Percentiles rank a stretch among this genome's conserved stretches.
These are phyloP conservation scores for Populus tomentosa DNA, from an alignment of 441 rosid species.

Conservation along the genomic window DNA sequence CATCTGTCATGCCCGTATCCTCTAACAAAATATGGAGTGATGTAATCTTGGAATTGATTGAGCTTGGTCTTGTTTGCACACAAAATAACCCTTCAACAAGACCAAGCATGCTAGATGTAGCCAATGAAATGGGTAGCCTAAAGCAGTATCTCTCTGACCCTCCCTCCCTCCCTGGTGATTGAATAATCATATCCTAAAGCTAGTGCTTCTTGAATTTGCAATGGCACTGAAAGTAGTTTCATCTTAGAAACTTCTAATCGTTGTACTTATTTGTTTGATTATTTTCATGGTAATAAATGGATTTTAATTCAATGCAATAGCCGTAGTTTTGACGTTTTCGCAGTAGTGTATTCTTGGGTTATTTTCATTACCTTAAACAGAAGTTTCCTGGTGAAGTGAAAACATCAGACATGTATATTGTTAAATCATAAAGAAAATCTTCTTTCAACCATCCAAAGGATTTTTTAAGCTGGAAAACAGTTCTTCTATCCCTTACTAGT, in stretches of 20 bases:
- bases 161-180: constrained; percentile 30
- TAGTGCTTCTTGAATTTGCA: constrained; percentile 14
- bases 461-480: neutral
- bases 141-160: constrained; percentile 56
- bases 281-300: neutral
- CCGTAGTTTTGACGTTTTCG: neutral
- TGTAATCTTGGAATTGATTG: constrained; percentile 62
- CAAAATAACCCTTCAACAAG: constrained; percentile 64
- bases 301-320: neutral
- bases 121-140: constrained; percentile 61
- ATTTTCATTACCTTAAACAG: neutral
- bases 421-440: neutral
- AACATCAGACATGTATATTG: neutral
- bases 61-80: constrained; percentile 76
- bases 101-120: constrained; percentile 77
- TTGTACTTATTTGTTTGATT: constrained; percentile 10
- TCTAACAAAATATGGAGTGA: constrained; percentile 44
- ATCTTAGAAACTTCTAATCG: neutral
- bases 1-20: constrained; percentile 26
- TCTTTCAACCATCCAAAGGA: neutral
- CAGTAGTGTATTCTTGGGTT: neutral
- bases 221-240: neutral
- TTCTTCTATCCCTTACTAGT: neutral
- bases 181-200: constrained; percentile 24
- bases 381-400: constrained; percentile 4